These are phyloP conservation scores for Eucalyptus sideroxylon DNA, from an alignment of 345 rosid genomes.

Conservation along the genomic window DNA sequence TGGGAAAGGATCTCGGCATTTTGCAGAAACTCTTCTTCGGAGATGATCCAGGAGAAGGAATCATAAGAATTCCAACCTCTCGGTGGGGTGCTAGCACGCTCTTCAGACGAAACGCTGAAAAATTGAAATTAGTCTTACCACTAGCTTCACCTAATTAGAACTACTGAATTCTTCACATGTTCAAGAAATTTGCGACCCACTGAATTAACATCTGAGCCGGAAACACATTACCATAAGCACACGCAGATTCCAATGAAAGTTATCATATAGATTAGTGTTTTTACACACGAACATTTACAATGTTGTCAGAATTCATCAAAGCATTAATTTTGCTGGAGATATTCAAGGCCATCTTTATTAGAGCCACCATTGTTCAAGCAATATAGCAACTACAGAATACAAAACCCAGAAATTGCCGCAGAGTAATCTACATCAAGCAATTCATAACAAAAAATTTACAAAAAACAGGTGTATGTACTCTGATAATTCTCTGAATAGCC, in stretches of 20 bases:
- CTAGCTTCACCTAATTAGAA: not conserved
- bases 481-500: not conserved
- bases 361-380: not conserved
- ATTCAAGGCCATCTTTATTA: not conserved
- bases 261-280: not conserved
- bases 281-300: not conserved
- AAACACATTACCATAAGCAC: not conserved
- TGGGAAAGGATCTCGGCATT: constrained; percentile 49
- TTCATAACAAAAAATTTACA: not conserved
- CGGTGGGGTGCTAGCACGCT: constrained; percentile 30
- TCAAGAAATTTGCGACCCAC: not conserved
- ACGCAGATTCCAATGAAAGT: not conserved
- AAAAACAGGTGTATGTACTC: not conserved
- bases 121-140: not conserved
- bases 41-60: constrained; percentile 79
- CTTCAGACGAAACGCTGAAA: not conserved
- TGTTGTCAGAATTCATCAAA: not conserved
- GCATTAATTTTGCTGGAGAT: not conserved
- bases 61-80: constrained; percentile 98
- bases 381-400: not conserved
- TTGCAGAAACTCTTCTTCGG: constrained; percentile 77
- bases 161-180: not conserved
- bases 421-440: not conserved
- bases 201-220: not conserved
- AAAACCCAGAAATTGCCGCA: not conserved